phyloP scores from a whole-genome alignment of 2,329 filamentous ascomycete species.

The Ascochyta lentis region DNA sequence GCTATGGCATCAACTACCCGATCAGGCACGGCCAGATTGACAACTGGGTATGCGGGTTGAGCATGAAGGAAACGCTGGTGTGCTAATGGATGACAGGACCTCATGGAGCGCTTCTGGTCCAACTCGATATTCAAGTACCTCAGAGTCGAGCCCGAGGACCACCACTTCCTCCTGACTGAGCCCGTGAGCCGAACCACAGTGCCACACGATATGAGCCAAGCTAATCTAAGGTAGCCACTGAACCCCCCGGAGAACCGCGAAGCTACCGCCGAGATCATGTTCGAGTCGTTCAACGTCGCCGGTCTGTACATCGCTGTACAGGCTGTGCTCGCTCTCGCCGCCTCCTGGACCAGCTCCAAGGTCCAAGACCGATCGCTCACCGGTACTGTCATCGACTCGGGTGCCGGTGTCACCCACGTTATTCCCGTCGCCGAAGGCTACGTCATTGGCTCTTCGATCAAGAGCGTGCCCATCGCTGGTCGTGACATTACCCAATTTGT shows the following conservation, averaged over 20 bases:
- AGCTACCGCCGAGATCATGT: conserved; percentile 99
- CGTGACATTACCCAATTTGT: conserved; percentile 99
- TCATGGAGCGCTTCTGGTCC: conserved; percentile 99
- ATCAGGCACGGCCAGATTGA: conserved; percentile 98
- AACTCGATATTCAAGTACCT: conserved; percentile 99
- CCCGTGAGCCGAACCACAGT: conserved; percentile 67
- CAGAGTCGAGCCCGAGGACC: conserved; percentile 96
- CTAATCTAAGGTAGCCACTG: conserved; percentile 70
- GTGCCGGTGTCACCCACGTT: conserved; percentile 98
- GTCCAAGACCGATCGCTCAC: conserved; percentile 95
- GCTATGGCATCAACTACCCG: conserved; percentile 96
- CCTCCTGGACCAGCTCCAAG: conserved; percentile 98
- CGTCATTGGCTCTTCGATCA: conserved; percentile 98
- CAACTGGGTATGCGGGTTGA: conserved; percentile 77
- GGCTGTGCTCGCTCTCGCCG: conserved; percentile 92
- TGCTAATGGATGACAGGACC: conserved; percentile 67
- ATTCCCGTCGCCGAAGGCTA: conserved; percentile 99
- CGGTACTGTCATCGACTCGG: conserved; percentile 97
- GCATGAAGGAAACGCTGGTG: not conserved
- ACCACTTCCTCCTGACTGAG: conserved; percentile 97
- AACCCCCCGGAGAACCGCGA: conserved; percentile 99
- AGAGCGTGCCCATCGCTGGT: conserved; percentile 97
- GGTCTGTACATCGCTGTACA: conserved; percentile 99
- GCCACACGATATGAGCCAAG: not conserved
- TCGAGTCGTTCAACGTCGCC: conserved; percentile 99